A percentile compares a stretch with the other conserved stretches of the same genome.
phyloP scores from a whole-genome alignment of 164 flowering plant species.

The Piper longum region DNA sequence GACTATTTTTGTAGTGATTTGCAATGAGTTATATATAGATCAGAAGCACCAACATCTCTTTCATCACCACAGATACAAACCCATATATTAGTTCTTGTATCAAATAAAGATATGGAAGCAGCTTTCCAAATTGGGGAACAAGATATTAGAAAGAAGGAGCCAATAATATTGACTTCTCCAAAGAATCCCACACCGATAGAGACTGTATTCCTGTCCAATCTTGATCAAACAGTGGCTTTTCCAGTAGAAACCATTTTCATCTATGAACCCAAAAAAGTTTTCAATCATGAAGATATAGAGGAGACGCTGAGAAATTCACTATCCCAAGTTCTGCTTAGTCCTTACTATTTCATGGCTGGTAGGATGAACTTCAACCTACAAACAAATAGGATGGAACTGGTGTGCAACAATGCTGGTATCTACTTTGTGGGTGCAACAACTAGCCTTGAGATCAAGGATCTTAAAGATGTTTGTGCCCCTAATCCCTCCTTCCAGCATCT shows the following conservation, averaged over 20 bases:
- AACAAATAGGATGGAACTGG: constrained; percentile 24
- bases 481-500: constrained; percentile 25
- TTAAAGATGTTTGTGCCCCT: constrained; percentile 27
- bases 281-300: constrained; percentile 9
- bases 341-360: constrained; percentile 44
- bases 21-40: too few relatives aligned
- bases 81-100: too few relatives aligned
- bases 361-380: constrained; percentile 21
- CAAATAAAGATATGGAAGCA: constrained; percentile 9
- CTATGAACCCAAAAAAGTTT: constrained; percentile 10
- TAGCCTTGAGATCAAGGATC: constrained; percentile 21
- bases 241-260: constrained; percentile 33
- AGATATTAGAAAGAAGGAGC: constrained; percentile 23
- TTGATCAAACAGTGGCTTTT: constrained; percentile 32
- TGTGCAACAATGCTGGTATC: constrained; percentile 35
- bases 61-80: too few relatives aligned
- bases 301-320: constrained; percentile 24
- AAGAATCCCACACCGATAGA: constrained; percentile 19
- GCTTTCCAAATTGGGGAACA: constrained; percentile 10
- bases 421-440: constrained; percentile 26
- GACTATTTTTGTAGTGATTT: too few relatives aligned
- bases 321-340: constrained; percentile 22
- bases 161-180: constrained; percentile 20
- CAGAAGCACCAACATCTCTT: too few relatives aligned
- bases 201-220: constrained; percentile 28